A percentile compares a stretch with the other conserved stretches of the same genome.
Evolutionary conservation across 495 filamentous ascomycete species (phyloP).

Genomic region (Haplographium delicatum): DNA sequence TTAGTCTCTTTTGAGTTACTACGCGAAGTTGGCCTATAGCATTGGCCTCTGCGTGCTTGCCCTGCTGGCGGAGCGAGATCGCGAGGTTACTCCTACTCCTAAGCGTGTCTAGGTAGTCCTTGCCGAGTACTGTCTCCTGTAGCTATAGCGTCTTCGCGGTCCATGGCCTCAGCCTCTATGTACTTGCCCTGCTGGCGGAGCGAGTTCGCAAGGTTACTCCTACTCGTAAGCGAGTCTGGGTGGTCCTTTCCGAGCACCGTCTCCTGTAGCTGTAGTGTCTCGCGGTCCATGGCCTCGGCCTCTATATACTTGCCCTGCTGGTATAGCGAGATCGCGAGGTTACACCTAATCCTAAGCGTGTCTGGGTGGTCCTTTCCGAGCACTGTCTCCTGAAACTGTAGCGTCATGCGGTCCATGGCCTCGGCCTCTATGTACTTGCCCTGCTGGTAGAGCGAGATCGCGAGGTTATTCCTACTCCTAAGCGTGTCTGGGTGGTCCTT

Average conservation of each 20-base stretch:
- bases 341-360: neutral
- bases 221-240: slow-evolving; percentile 30
- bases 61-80: slow-evolving; percentile 21
- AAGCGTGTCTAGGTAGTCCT: slow-evolving; percentile 31
- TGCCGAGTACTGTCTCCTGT: slow-evolving; percentile 20
- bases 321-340: neutral
- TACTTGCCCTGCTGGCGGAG: slow-evolving; percentile 24
- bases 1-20: neutral
- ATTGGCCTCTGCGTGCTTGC: neutral
- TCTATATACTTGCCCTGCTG: neutral
- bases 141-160: slow-evolving; percentile 16
- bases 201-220: slow-evolving; percentile 26
- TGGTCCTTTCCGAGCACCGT: slow-evolving; percentile 16
- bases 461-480: neutral
- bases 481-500: neutral
- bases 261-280: neutral
- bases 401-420: too few relatives aligned
- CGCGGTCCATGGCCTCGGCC: too few relatives aligned
- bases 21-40: too few relatives aligned
- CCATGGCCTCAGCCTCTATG: slow-evolving; percentile 26
- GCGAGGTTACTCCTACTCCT: slow-evolving; percentile 28
- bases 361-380: neutral
- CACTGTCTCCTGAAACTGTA: too few relatives aligned
- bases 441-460: neutral
- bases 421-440: neutral